phyloP scores from a whole-genome alignment of 768 basidiomycete species.

The Suillus bovinus region DNA sequence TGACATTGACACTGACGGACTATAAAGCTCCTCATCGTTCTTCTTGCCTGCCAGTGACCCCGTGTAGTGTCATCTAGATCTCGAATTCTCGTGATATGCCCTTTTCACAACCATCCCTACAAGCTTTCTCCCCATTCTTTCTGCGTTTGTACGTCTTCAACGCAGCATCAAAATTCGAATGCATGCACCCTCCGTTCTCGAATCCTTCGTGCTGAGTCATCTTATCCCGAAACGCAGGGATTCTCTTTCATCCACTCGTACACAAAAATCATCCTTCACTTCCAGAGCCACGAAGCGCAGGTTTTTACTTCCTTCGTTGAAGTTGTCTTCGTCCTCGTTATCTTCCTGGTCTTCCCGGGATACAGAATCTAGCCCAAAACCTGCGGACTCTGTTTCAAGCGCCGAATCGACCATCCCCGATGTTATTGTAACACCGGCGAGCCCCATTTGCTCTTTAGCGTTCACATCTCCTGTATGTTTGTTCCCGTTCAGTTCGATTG shows the following conservation, averaged over 20 bases:
- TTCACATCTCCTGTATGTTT: neutral
- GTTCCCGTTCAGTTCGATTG: conserved; percentile 4
- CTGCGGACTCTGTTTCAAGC: neutral
- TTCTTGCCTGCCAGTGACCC: neutral
- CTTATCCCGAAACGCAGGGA: neutral
- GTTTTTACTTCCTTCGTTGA: neutral
- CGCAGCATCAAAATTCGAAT: neutral
- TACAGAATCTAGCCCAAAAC: neutral
- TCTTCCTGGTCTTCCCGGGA: neutral
- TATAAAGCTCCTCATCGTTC: conserved; percentile 5
- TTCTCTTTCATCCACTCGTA: neutral
- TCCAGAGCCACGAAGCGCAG: neutral
- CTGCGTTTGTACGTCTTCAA: neutral
- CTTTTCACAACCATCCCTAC: neutral
- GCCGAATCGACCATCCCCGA: neutral
- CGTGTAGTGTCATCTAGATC: neutral
- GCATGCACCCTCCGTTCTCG: neutral
- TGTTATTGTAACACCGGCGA: neutral
- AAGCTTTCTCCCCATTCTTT: neutral
- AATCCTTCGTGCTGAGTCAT: neutral
- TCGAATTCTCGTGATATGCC: neutral
- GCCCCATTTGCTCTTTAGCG: neutral
- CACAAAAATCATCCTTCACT: neutral
- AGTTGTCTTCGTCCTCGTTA: neutral
- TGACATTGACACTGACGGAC: neutral